A percentile compares a stretch with the other conserved stretches of the same genome.
These are phyloP conservation scores for Pueraria montana DNA, from an alignment of 306 rosid genomes.

Conservation along the genomic window DNA sequence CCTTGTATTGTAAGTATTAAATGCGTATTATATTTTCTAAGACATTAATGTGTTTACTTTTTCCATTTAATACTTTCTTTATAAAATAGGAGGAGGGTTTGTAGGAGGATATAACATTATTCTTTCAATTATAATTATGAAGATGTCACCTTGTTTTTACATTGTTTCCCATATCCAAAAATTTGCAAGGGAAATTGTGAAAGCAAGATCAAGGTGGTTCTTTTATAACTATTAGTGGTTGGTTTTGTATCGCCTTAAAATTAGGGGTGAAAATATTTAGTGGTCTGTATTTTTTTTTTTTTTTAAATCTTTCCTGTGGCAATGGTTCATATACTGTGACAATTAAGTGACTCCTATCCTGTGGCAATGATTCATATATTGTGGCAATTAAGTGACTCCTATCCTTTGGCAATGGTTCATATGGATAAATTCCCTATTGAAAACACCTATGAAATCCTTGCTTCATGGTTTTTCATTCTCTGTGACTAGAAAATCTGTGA, in stretches of 20 bases:
- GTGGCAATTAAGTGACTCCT: no score
- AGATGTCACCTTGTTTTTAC: no score
- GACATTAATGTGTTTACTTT: not conserved
- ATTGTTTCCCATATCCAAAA: no score
- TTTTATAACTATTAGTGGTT: no score
- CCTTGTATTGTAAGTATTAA: not conserved
- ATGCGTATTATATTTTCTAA: not conserved
- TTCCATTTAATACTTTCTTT: not conserved
- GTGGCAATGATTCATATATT: conserved; percentile 22
- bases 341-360: not conserved
- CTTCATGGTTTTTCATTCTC: conserved; percentile 31
- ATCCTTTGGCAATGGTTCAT: no score
- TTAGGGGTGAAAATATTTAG: not conserved
- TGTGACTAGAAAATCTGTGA: conserved; percentile 17
- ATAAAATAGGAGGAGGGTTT: not conserved
- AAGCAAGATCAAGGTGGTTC: no score
- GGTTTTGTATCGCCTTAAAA: not conserved
- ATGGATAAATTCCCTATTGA: conserved; percentile 8
- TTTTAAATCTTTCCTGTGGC: not conserved
- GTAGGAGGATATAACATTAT: no score
- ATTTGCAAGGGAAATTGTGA: no score
- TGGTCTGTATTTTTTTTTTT: not conserved
- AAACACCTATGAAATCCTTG: conserved; percentile 41
- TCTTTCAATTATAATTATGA: no score
- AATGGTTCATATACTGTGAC: conserved; percentile 7